Evolutionary conservation across 2,329 filamentous ascomycete species (phyloP).

Genomic region (Xylariaceae sp.): DNA sequence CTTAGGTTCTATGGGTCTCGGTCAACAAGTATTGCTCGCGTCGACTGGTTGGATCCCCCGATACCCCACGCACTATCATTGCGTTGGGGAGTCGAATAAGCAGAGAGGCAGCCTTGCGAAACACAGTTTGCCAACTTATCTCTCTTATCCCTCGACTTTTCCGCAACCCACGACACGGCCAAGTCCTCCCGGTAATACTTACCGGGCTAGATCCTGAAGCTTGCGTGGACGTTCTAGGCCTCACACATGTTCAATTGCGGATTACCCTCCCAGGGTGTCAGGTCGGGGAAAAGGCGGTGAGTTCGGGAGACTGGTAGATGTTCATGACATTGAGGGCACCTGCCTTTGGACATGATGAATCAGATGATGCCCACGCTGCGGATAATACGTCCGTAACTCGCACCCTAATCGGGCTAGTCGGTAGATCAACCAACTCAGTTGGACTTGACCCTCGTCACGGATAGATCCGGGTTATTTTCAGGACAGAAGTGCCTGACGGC

Average conservation of each 20-base stretch:
- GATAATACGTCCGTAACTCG: not conserved
- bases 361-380: not conserved
- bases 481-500: not conserved
- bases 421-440: not conserved
- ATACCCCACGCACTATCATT: not conserved
- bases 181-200: not conserved
- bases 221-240: not conserved
- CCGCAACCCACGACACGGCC: not conserved
- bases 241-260: not conserved
- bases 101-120: not conserved
- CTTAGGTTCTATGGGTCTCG: conserved; percentile 5
- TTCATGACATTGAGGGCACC: not conserved
- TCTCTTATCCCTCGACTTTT: not conserved
- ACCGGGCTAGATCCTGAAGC: not conserved
- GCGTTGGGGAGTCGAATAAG: not conserved
- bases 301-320: not conserved
- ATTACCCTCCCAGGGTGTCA: not conserved
- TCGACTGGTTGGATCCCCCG: conserved; percentile 4
- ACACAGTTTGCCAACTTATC: not conserved
- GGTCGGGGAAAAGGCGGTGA: not conserved
- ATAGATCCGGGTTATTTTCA: not conserved
- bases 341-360: not conserved
- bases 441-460: not conserved
- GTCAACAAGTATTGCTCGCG: not conserved
- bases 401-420: not conserved